Evolutionary conservation across 2,329 filamentous ascomycete genomes (phyloP).

Genomic region (Ceratocystis papillata): DNA sequence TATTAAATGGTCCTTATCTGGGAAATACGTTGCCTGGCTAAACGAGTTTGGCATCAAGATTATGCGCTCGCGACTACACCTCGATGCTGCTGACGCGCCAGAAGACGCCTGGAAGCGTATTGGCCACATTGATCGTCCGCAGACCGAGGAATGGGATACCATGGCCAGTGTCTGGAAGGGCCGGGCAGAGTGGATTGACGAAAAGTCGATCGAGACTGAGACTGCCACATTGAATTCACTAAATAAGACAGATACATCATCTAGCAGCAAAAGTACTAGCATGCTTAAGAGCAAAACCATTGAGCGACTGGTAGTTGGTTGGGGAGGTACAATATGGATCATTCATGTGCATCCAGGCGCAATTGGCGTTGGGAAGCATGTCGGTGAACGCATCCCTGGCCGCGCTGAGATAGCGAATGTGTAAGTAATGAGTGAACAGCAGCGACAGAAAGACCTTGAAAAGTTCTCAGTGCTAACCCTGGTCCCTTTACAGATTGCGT

Average conservation of each 20-base stretch:
- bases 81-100: constrained; percentile 50
- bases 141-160: constrained; percentile 80
- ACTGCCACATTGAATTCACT: constrained; percentile 37
- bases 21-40: constrained; percentile 86
- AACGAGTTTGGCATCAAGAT: constrained; percentile 98
- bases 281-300: constrained; percentile 36
- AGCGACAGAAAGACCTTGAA: neutral
- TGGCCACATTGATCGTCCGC: constrained; percentile 80
- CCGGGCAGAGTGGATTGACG: constrained; percentile 84
- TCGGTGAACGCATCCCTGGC: constrained; percentile 60
- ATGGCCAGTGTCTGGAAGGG: constrained; percentile 96
- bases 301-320: constrained; percentile 82
- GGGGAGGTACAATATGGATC: constrained; percentile 94
- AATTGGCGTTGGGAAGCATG: constrained; percentile 53
- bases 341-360: constrained; percentile 76
- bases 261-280: neutral
- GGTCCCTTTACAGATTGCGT: constrained; percentile 52
- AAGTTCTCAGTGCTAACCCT: constrained; percentile 26
- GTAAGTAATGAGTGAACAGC: constrained; percentile 42
- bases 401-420: constrained; percentile 86
- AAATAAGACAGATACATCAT: neutral
- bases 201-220: constrained; percentile 63
- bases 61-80: constrained; percentile 77
- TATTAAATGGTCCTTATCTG: constrained; percentile 89
- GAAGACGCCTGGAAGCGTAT: constrained; percentile 92